Percentiles rank a stretch among this genome's conserved stretches.
Evolutionary conservation across 2,329 filamentous ascomycete species (phyloP).

Genomic region (Paecilomyces sp.): DNA sequence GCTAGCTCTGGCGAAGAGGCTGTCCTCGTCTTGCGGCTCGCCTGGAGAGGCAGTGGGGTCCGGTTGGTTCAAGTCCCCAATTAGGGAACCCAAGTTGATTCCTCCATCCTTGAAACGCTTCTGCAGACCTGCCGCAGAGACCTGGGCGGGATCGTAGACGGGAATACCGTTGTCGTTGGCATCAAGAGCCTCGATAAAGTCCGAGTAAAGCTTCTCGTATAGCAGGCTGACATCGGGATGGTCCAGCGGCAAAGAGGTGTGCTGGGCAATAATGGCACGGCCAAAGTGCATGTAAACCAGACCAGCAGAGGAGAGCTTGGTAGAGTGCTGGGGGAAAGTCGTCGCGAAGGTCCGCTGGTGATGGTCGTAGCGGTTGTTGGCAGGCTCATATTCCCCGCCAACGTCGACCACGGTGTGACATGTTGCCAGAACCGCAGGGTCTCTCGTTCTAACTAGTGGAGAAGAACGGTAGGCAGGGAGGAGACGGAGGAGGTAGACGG

Average conservation of each 20-base stretch:
- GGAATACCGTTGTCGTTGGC: slow-evolving; percentile 96
- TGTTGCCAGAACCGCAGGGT: slow-evolving; percentile 65
- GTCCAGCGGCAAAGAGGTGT: slow-evolving; percentile 54
- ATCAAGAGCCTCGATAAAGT: slow-evolving; percentile 92
- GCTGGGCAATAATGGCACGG: slow-evolving; percentile 67
- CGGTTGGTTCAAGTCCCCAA: slow-evolving; percentile 70
- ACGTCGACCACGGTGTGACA: slow-evolving; percentile 98
- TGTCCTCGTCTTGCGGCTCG: slow-evolving; percentile 70
- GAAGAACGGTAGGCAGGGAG: slow-evolving; percentile 73
- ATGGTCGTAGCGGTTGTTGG: slow-evolving; percentile 80
- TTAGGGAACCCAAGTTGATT: slow-evolving; percentile 77
- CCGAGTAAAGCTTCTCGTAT: slow-evolving; percentile 83
- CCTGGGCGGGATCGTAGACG: slow-evolving; percentile 63
- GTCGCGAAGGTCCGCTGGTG: slow-evolving; percentile 88
- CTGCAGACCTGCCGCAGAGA: slow-evolving; percentile 64
- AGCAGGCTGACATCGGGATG: slow-evolving; percentile 64
- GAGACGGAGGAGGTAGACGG: slow-evolving; percentile 88
- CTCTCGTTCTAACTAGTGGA: slow-evolving; percentile 76
- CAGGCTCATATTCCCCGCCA: slow-evolving; percentile 83
- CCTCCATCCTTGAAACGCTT: slow-evolving; percentile 79
- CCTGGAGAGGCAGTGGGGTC: slow-evolving; percentile 40
- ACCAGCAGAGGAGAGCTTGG: slow-evolving; percentile 89
- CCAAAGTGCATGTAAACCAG: slow-evolving; percentile 96
- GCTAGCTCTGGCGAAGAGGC: slow-evolving; percentile 69
- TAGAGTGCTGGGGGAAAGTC: slow-evolving; percentile 74